These are phyloP conservation scores for Kodamaea suecica DNA, from an alignment of 1,139 yeast species.

Conservation along the genomic window DNA sequence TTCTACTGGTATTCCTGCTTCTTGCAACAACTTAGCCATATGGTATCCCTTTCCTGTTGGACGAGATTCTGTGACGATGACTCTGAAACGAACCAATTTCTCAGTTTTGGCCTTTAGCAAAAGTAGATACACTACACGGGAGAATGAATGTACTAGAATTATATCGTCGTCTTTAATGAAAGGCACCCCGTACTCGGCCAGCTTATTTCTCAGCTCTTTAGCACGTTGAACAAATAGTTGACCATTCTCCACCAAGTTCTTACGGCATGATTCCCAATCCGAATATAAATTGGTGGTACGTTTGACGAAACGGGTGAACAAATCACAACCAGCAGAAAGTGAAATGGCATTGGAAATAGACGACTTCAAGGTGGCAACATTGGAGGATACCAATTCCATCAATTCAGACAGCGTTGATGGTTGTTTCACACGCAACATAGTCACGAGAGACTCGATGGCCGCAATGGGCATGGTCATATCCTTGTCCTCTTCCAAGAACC, in stretches of 20 bases:
- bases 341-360: constrained; percentile 90
- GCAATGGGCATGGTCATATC: constrained; percentile 99
- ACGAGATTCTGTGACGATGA: constrained; percentile 88
- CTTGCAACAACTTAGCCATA: constrained; percentile 68
- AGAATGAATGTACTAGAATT: constrained; percentile 84
- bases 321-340: constrained; percentile 94
- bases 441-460: constrained; percentile 91
- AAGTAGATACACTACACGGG: constrained; percentile 83
- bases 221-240: constrained; percentile 90
- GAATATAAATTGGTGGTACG: constrained; percentile 84
- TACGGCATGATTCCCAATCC: constrained; percentile 95
- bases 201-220: constrained; percentile 80
- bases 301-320: constrained; percentile 89
- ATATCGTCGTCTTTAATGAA: constrained; percentile 92
- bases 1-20: constrained; percentile 86
- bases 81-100: constrained; percentile 77
- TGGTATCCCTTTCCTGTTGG: constrained; percentile 78
- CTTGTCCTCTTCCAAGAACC: constrained; percentile 77
- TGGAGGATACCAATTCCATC: constrained; percentile 73
- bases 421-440: constrained; percentile 73
- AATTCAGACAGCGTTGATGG: constrained; percentile 93
- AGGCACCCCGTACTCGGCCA: constrained; percentile 84
- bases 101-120: constrained; percentile 69
- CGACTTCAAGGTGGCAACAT: constrained; percentile 68
- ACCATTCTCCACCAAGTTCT: constrained; percentile 89